phyloP scores from a whole-genome alignment of 2,329 filamentous ascomycete species.

The Lomentospora prolificans region DNA sequence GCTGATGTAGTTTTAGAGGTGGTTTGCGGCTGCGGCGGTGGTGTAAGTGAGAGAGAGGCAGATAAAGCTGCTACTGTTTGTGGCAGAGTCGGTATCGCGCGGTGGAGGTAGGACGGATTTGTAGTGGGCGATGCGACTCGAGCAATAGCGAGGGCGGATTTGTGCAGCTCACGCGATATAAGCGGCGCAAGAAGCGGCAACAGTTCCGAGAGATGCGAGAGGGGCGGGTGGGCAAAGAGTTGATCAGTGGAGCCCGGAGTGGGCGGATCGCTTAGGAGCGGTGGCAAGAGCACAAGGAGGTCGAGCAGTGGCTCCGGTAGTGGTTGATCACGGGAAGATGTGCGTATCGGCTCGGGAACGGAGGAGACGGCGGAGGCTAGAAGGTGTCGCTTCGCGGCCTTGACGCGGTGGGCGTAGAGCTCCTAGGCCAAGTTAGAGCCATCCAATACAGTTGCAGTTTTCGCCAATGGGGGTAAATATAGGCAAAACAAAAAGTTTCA shows the following conservation, averaged over 20 bases:
- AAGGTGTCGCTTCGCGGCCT: conserved; percentile 39
- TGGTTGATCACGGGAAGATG: conserved; percentile 37
- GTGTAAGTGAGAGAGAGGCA: conserved; percentile 21
- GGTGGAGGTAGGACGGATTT: conserved; percentile 49
- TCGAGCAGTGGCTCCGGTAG: conserved; percentile 25
- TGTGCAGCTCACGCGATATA: conserved; percentile 39
- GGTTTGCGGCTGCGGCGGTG: conserved; percentile 27
- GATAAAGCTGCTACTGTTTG: conserved; percentile 27
- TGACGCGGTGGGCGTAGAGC: conserved; percentile 37
- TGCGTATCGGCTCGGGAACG: conserved; percentile 24
- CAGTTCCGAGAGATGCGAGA: conserved; percentile 35
- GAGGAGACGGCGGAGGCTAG: conserved; percentile 39
- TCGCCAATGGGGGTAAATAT: no score
- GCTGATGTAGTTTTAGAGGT: conserved; percentile 14
- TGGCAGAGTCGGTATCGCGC: conserved; percentile 40
- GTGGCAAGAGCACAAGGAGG: conserved; percentile 42
- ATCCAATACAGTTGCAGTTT: no score
- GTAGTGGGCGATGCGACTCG: conserved; percentile 35
- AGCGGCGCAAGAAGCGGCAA: conserved; percentile 37
- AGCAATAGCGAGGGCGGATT: conserved; percentile 36
- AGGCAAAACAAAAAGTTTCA: no score
- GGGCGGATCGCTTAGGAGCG: conserved; percentile 28
- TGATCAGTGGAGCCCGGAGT: conserved; percentile 26
- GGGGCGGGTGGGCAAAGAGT: conserved; percentile 39
- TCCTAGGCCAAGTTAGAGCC: conserved; percentile 25